A percentile compares a stretch with the other conserved stretches of the same genome.
Evolutionary conservation across 306 rosid species (phyloP).

Genomic region (Astragalus glycyphyllos): DNA sequence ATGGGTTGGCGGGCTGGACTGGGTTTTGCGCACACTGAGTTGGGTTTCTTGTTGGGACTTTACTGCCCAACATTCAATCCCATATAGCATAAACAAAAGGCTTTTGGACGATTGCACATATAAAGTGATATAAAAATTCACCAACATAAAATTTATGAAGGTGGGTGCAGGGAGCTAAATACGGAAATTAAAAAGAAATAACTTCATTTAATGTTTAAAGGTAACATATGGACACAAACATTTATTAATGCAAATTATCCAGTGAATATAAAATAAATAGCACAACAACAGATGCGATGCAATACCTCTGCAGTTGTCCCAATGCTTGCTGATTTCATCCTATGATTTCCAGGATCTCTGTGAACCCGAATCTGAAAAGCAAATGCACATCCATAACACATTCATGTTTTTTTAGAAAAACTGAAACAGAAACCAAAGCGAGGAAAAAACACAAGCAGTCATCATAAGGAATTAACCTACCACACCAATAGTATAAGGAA

Average conservation of each 20-base stretch:
- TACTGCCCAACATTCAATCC: neutral
- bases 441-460: constrained; percentile 26
- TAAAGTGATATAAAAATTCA: constrained; percentile 6
- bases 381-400: constrained; percentile 18
- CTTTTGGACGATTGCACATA: constrained; percentile 26
- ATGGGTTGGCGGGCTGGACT: too few relatives aligned
- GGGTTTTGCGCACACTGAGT: neutral
- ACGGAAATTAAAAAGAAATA: neutral
- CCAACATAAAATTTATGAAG: constrained; percentile 26
- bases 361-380: constrained; percentile 64
- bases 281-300: constrained; percentile 18
- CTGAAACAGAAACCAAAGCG: constrained; percentile 28
- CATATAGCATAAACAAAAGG: neutral
- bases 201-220: constrained; percentile 9
- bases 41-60: neutral
- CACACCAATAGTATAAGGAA: constrained; percentile 84
- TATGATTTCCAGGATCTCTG: constrained; percentile 48
- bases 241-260: constrained; percentile 13
- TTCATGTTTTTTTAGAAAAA: constrained; percentile 21
- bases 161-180: constrained; percentile 11
- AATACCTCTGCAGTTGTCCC: constrained; percentile 96
- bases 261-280: constrained; percentile 18
- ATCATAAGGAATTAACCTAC: constrained; percentile 59
- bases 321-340: constrained; percentile 57
- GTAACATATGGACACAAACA: constrained; percentile 20